Evolutionary conservation across 2,329 filamentous ascomycete genomes (phyloP), one percentile per base, ranked within the genome.

Genomic region (Neopestalotiopsis clavispora): DNA sequence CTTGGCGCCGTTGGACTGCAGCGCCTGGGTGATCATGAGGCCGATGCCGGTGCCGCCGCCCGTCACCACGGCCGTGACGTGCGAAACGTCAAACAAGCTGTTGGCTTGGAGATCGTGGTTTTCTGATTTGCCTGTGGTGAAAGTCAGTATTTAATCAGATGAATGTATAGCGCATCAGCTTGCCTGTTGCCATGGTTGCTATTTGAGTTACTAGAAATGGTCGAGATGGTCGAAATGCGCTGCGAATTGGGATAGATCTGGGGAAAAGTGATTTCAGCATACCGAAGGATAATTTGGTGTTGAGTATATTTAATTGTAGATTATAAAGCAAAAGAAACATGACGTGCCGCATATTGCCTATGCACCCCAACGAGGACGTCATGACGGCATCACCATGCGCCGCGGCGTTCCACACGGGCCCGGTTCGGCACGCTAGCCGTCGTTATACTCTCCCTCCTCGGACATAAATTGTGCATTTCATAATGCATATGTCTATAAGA

Each of bases 1-100:
- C 28, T 68, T 73, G 23, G 71, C 71, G 60, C 72, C 71, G 34
- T 74, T 74, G 64, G 67, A 57, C 34, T 71, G 67, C n/a, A 70
- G 69, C 9, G 69, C 69, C 64, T 69, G 69, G 34, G 69, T 58
- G 17, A 69, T 69, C 69, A 70, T 70, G 17, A 70, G 64, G n/a
- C 69, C 69, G 28, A 70, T 70, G 45, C 69, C 69, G 17, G 69
- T 70, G 13, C 67, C 69, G 40, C 69, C 69, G 38, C 69, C 69
- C n/a, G 69, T 70, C 20, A 70, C 69, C n/a, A 70, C 67, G 4
- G 69, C 69, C 58, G 52, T 65, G 14, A 69, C n/a, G 59, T 67
- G 59, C n/a, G 69, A 67, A 5, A 65, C 59, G 13, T 60, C 59
- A n/a, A 70, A 70, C 20, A 70, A 67, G 30, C 32, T 60, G 49